These are phyloP conservation scores for Sugiyamaella neomexicana DNA, from an alignment of 1,139 yeast species.

Conservation along the genomic window DNA sequence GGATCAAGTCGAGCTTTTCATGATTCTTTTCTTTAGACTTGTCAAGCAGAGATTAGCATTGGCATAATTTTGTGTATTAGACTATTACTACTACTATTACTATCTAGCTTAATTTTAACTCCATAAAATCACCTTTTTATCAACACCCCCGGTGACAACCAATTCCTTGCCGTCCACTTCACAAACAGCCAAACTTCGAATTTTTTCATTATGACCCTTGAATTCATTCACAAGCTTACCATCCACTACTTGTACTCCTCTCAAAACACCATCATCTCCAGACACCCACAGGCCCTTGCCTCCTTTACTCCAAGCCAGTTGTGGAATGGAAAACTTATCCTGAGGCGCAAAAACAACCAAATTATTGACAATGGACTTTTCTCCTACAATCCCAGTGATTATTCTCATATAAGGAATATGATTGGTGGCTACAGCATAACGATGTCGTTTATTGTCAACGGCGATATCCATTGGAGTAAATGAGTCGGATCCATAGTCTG, in stretches of 20 bases:
- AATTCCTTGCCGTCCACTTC: constrained; percentile 39
- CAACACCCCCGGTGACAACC: constrained; percentile 51
- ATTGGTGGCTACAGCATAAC: constrained; percentile 61
- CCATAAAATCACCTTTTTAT: constrained; percentile 40
- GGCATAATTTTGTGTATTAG: no score
- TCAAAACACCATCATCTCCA: constrained; percentile 66
- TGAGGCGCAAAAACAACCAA: constrained; percentile 65
- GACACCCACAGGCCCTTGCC: constrained; percentile 60
- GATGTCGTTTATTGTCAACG: constrained; percentile 37
- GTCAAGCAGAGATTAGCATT: constrained; percentile 14
- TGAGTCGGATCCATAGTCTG: constrained; percentile 67
- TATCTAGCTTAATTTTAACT: neutral
- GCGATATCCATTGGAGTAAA: constrained; percentile 60
- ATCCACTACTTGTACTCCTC: constrained; percentile 41
- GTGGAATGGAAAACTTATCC: constrained; percentile 64
- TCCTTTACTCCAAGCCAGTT: constrained; percentile 21
- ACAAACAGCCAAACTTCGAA: constrained; percentile 50
- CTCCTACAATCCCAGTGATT: constrained; percentile 38
- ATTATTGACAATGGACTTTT: constrained; percentile 55
- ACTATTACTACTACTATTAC: no score
- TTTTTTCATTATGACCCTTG: constrained; percentile 26
- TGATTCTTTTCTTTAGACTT: constrained; percentile 38
- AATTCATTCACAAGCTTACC: constrained; percentile 21
- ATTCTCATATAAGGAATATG: constrained; percentile 76
- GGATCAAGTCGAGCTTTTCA: constrained; percentile 52